phyloP scores from a whole-genome alignment of 164 flowering plant genomes.

The Echeveria elegans region DNA sequence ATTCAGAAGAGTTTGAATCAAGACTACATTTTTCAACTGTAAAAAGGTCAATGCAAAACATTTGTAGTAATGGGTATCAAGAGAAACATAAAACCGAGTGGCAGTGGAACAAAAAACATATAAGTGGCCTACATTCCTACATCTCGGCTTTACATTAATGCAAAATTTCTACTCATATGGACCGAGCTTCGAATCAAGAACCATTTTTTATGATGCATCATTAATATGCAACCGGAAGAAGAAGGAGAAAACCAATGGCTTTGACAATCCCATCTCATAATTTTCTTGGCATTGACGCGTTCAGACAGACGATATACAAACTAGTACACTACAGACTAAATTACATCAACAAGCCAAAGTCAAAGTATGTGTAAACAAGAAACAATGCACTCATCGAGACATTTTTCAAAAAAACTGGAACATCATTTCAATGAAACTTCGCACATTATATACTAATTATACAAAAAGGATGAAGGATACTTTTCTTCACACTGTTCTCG shows the following conservation, averaged over 20 bases:
- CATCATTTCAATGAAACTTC: neutral
- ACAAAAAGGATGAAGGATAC: constrained; percentile 26
- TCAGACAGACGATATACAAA: neutral
- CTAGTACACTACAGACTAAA: neutral
- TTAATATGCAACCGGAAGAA: neutral
- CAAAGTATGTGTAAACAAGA: neutral
- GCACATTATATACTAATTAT: too few relatives aligned
- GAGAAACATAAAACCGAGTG: neutral
- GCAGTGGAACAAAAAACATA: neutral
- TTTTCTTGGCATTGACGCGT: too few relatives aligned
- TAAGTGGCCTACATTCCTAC: neutral
- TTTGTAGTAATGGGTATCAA: too few relatives aligned
- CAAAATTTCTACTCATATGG: too few relatives aligned
- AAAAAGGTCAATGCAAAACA: constrained; percentile 13
- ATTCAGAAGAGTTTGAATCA: constrained; percentile 15
- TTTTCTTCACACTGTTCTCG: constrained; percentile 17
- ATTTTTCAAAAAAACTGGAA: neutral
- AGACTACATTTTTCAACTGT: constrained; percentile 17
- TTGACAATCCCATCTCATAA: too few relatives aligned
- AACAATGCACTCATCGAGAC: neutral
- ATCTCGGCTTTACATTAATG: neutral
- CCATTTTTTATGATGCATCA: neutral
- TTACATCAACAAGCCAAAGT: neutral
- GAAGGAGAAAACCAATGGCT: neutral
- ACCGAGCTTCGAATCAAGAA: neutral